Percentiles rank a stretch among this genome's conserved stretches.
These are phyloP conservation scores for Diaporthe sp. DNA, from an alignment of 2,329 filamentous ascomycete genomes.

Conservation along the genomic window DNA sequence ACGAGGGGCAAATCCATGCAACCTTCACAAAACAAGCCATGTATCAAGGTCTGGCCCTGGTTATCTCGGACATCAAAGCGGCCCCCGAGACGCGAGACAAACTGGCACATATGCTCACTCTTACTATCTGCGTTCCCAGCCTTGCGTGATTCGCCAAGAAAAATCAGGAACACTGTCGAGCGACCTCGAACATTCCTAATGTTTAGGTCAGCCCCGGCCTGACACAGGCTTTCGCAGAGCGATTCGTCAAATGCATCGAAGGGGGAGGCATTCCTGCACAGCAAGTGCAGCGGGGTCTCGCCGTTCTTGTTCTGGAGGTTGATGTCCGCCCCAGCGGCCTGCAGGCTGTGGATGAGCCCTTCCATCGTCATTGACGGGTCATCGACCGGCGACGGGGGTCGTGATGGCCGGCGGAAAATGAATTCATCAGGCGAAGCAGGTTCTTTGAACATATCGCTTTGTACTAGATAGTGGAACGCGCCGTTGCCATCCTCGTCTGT, in stretches of 20 bases:
- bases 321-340: slow-evolving; percentile 17
- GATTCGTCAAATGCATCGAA: background rate
- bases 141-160: background rate
- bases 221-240: background rate
- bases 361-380: slow-evolving; percentile 16
- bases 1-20: background rate
- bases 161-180: background rate
- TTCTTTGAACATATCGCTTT: slow-evolving; percentile 3
- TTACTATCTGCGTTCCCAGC: no score
- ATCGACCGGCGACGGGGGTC: background rate
- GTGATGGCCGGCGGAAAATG: background rate
- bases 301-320: slow-evolving; percentile 19
- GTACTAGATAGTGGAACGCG: slow-evolving; percentile 16
- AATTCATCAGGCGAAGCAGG: background rate
- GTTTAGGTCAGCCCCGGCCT: slow-evolving; percentile 25
- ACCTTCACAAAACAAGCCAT: background rate
- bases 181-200: background rate
- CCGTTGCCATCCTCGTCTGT: slow-evolving; percentile 17
- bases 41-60: background rate
- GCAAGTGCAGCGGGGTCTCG: background rate
- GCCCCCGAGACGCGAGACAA: background rate
- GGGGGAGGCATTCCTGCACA: background rate
- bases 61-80: slow-evolving; percentile 8
- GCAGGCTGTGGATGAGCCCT: slow-evolving; percentile 8
- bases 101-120: slow-evolving; percentile 2